These are phyloP conservation scores for Colletotrichum euphorbiae DNA, from an alignment of 2,329 filamentous ascomycete genomes.

Conservation along the genomic window DNA sequence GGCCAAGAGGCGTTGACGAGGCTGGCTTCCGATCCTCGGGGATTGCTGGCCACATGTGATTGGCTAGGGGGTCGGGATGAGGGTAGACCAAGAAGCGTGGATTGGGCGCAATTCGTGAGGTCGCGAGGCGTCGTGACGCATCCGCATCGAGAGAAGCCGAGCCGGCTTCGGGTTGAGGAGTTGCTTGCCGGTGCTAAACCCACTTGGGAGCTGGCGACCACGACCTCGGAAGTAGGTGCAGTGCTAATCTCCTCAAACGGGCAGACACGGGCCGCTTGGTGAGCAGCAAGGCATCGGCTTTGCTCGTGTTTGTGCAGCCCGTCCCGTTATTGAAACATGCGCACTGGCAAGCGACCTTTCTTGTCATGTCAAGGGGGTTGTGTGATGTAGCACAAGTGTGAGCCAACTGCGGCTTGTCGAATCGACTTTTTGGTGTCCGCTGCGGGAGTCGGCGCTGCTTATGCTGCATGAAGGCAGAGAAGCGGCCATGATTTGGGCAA, in stretches of 20 bases:
- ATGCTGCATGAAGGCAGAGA: conserved; percentile 8
- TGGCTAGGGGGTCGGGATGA: conserved; percentile 20
- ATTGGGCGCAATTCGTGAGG: conserved; percentile 15
- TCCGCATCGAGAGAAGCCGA: conserved; percentile 26
- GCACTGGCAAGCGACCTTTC: conserved; percentile 22
- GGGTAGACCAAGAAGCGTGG: conserved; percentile 11
- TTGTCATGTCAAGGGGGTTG: background rate
- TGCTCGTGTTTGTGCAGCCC: conserved; percentile 27
- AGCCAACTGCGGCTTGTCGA: conserved; percentile 11
- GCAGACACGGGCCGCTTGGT: conserved; percentile 33
- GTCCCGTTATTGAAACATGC: conserved; percentile 34
- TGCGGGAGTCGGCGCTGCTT: conserved; percentile 7
- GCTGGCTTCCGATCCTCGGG: background rate
- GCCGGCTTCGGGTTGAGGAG: conserved; percentile 24
- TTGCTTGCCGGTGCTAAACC: conserved; percentile 31
- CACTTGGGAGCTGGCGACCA: conserved; percentile 27
- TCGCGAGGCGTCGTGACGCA: conserved; percentile 16
- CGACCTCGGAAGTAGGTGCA: conserved; percentile 33
- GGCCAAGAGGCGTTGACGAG: conserved; percentile 15
- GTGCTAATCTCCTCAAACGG: conserved; percentile 36
- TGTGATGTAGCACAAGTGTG: background rate
- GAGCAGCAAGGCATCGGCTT: conserved; percentile 18
- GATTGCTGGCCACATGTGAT: background rate
- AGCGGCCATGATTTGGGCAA: background rate
- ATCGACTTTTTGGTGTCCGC: conserved; percentile 14